Conservation (phyloP, 2,329 filamentous ascomycete genomes). For the Endoconidiophora polonica region DNA sequence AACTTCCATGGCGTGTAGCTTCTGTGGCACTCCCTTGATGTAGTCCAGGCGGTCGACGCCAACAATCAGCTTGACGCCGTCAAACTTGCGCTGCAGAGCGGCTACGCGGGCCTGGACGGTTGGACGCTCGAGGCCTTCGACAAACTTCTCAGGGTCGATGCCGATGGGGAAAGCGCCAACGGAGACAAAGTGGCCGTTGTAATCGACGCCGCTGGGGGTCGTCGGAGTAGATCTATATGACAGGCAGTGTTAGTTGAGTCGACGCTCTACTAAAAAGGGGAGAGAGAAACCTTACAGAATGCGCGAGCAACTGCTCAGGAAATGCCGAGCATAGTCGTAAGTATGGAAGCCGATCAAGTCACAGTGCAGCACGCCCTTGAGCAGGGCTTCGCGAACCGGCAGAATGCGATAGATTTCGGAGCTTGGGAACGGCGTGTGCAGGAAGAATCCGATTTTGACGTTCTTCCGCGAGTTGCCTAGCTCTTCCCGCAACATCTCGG, state of each 20-base stretch:
- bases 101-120: constrained; percentile 79
- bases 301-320: constrained; percentile 88
- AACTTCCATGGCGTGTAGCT: constrained; percentile 87
- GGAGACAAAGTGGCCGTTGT: constrained; percentile 71
- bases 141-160: constrained; percentile 93
- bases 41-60: constrained; percentile 95
- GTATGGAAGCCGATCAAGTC: constrained; percentile 97
- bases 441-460: constrained; percentile 94
- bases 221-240: constrained; percentile 46
- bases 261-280: not conserved
- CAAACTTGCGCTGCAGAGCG: constrained; percentile 73
- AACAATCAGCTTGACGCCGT: constrained; percentile 90
- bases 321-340: constrained; percentile 97
- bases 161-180: constrained; percentile 95
- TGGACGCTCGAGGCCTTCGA: constrained; percentile 69
- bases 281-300: constrained; percentile 47
- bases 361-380: constrained; percentile 77
- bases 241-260: not conserved
- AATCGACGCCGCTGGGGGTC: constrained; percentile 85
- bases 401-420: constrained; percentile 94
- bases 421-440: constrained; percentile 93
- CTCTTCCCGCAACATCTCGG: constrained; percentile 85
- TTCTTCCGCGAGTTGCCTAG: constrained; percentile 69
- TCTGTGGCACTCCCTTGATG: constrained; percentile 97
- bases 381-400: constrained; percentile 75